Evolutionary conservation across 1,139 yeast genomes (phyloP), one percentile per base, ranked within the genome.

Genomic region (Debaryomycetaceae sp.): DNA sequence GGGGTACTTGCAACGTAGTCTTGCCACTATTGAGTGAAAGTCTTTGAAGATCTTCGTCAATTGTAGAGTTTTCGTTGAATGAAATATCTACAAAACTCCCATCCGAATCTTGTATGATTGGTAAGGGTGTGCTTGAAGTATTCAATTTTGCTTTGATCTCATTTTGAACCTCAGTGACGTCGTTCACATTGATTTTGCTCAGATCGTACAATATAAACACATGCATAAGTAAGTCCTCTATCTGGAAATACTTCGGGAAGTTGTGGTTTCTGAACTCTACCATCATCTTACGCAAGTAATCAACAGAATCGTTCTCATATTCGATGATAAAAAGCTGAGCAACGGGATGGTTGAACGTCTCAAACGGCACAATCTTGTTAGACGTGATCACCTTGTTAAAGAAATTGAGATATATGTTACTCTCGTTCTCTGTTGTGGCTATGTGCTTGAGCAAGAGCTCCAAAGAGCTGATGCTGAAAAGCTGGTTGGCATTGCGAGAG

Each of bases 321-420:
- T 85, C 75, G 3, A 91, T 72, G 5, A 86, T 84, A 43, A 90
- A 75, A 14, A 91, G 64, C 43, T 91, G 88, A 1, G 90, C 78
- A 1, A 90, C 79, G 0, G 99, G 98, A 60, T 93, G 98, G 54
- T 88, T 85, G 60, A 91, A 85, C 3, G 93, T 84, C 60, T 93
- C 98, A 60, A 88, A 90, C 1, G 96, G 85, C 2, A 89, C 82
- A 5, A 87, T 69, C 23, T 76, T 76, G 34, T 80, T 76, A 11
- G 86, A 75, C 0, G 91, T 75, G 23, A 87, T 70, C 24, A 87
- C 61, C 50, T 82, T 77, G 39, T 84, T 75, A 51, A 87, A 75
- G 52, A 83, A 75, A 40, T 78, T 76, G 48, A 79, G 65, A 56
- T 84, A 87, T n/a, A 85, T 54, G 41, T 67, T 69, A 6, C 54